These are phyloP conservation scores for Comarum palustre DNA, from an alignment of 306 rosid species.

Conservation along the genomic window DNA sequence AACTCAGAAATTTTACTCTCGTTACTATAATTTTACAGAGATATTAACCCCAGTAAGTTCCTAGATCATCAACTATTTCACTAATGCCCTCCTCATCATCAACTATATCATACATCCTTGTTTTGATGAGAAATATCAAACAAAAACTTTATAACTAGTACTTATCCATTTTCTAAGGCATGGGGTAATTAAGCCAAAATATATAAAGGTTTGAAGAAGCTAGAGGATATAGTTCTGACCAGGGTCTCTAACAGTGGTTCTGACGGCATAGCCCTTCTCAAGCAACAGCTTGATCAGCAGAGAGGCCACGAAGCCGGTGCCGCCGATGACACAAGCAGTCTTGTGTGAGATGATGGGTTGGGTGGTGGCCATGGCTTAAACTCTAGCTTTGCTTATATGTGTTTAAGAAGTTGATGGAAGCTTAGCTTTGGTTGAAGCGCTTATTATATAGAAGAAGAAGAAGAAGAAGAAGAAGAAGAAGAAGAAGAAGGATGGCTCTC, in stretches of 20 bases:
- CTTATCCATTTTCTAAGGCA: background rate
- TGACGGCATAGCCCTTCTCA: conserved; percentile 63
- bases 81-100: background rate
- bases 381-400: background rate
- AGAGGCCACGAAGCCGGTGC: conserved; percentile 67
- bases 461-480: background rate
- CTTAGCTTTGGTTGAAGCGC: too few relatives aligned
- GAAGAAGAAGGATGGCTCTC: background rate
- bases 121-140: too few relatives aligned
- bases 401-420: background rate
- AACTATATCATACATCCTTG: background rate
- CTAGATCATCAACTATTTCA: background rate
- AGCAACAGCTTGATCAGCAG: conserved; percentile 58
- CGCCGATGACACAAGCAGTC: conserved; percentile 72
- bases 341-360: conserved; percentile 31
- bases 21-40: background rate
- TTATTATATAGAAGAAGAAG: background rate
- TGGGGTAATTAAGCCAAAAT: background rate
- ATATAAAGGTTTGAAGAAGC: background rate
- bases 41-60: background rate
- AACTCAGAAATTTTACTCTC: background rate
- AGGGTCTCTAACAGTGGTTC: conserved; percentile 68
- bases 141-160: too few relatives aligned
- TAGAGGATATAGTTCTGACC: conserved; percentile 29
- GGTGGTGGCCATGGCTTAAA: conserved; percentile 38